phyloP scores from a whole-genome alignment of 179 eudicot genomes.

The Actinidia chinensis region DNA sequence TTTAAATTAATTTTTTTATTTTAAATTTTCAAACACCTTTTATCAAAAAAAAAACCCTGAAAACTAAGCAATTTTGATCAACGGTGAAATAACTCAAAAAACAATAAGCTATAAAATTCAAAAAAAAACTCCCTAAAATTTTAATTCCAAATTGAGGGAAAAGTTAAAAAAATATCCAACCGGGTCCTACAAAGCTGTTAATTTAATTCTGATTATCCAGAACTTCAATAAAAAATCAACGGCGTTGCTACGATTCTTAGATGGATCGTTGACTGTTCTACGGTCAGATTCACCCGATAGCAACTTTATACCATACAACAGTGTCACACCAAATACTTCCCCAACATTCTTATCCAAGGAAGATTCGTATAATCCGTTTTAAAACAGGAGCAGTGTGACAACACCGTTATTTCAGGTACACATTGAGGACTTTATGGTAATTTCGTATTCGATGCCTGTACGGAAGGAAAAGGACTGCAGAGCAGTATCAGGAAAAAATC shows the following conservation, averaged over 20 bases:
- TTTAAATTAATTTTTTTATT: too few relatives aligned
- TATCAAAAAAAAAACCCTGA: too few relatives aligned
- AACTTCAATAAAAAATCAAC: neutral
- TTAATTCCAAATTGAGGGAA: neutral
- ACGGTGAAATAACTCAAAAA: too few relatives aligned
- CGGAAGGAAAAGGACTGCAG: neutral
- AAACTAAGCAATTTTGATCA: too few relatives aligned
- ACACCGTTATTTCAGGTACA: neutral
- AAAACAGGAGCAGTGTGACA: neutral
- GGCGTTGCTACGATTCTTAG: too few relatives aligned
- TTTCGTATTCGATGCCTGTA: neutral
- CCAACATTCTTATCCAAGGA: constrained; percentile 2
- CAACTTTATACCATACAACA: neutral
- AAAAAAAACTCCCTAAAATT: too few relatives aligned
- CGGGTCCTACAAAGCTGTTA: neutral
- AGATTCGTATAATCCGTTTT: constrained; percentile 4
- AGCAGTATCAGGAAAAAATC: neutral
- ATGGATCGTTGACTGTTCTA: too few relatives aligned
- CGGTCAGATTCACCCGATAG: too few relatives aligned
- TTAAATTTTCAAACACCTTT: too few relatives aligned
- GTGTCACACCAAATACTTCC: neutral
- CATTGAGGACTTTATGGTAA: neutral
- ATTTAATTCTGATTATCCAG: neutral
- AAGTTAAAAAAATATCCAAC: neutral
- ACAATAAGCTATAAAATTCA: too few relatives aligned